Evolutionary conservation across 2,329 filamentous ascomycete genomes (phyloP).

Genomic region (Malbranchea cinnamomea): DNA sequence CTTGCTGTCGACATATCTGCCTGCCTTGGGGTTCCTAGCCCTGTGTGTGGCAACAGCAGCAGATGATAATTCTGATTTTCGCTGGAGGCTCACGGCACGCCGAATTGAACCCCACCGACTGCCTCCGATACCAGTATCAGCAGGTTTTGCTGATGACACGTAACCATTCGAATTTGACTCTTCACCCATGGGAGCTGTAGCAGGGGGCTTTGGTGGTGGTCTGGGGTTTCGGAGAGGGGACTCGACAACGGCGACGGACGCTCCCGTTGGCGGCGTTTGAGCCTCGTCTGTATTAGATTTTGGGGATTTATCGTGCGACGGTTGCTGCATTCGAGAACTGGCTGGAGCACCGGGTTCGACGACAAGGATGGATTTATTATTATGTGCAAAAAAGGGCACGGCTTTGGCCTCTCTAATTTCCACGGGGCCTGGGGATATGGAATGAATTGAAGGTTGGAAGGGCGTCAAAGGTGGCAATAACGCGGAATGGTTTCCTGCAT

Average conservation of each 20-base stretch:
- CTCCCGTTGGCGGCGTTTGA: constrained; percentile 15
- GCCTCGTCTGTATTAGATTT: constrained; percentile 10
- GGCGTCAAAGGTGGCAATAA: constrained; percentile 5
- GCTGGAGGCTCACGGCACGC: constrained; percentile 22
- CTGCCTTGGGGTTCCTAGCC: constrained; percentile 28
- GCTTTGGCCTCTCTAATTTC: constrained; percentile 49
- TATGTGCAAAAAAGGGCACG: constrained; percentile 46
- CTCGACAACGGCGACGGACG: constrained; percentile 25
- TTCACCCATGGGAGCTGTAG: constrained; percentile 34
- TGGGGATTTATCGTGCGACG: no score
- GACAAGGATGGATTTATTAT: constrained; percentile 48
- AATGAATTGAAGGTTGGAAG: constrained; percentile 31
- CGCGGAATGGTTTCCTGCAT: constrained; percentile 1
- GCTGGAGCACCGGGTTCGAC: constrained; percentile 36
- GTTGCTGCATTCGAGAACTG: constrained; percentile 17
- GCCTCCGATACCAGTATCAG: constrained; percentile 11
- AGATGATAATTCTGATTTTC: constrained; percentile 20
- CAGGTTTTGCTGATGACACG: constrained; percentile 10
- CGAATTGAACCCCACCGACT: constrained; percentile 24
- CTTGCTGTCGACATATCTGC: constrained; percentile 31
- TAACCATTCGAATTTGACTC: constrained; percentile 24
- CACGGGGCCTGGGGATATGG: constrained; percentile 33
- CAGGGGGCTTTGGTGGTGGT: constrained; percentile 41
- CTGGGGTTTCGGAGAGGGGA: constrained; percentile 46
- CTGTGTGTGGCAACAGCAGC: constrained; percentile 16